Conservation (phyloP, 805 yeast genomes). For the Candida lessepsii region DNA sequence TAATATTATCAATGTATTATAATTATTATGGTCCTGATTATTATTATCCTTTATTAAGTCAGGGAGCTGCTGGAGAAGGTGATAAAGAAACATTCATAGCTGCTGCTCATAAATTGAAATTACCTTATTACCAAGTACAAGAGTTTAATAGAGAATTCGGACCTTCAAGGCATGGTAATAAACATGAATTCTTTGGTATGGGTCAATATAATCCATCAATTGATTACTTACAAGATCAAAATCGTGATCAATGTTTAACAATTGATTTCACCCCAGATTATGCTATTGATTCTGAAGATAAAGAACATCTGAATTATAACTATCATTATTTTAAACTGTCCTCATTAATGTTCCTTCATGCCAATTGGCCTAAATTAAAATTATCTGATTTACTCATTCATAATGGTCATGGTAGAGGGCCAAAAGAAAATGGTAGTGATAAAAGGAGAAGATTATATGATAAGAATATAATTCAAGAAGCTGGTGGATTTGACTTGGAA, state of each 20-base stretch:
- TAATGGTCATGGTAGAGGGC: conserved; percentile 29
- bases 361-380: conserved; percentile 37
- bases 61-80: conserved; percentile 45
- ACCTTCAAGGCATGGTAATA: conserved; percentile 23
- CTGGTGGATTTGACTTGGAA: conserved; percentile 29
- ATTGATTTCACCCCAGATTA: conserved; percentile 18
- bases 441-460: conserved; percentile 29
- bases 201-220: conserved; percentile 39
- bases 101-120: conserved; percentile 36
- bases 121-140: conserved; percentile 38
- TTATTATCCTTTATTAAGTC: conserved; percentile 38
- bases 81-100: conserved; percentile 44
- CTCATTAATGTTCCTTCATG: conserved; percentile 32
- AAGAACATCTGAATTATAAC: conserved; percentile 24
- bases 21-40: conserved; percentile 37
- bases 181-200: conserved; percentile 33
- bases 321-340: conserved; percentile 29
- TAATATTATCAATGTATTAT: conserved; percentile 37
- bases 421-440: conserved; percentile 16
- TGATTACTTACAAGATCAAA: conserved; percentile 20
- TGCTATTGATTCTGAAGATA: conserved; percentile 23
- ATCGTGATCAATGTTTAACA: conserved; percentile 11
- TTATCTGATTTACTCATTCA: conserved; percentile 25
- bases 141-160: conserved; percentile 40
- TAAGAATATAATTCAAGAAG: conserved; percentile 23